These are phyloP conservation scores for Cryptococcus sp. DNA, from an alignment of 1,284 basidiomycete genomes.

Conservation along the genomic window DNA sequence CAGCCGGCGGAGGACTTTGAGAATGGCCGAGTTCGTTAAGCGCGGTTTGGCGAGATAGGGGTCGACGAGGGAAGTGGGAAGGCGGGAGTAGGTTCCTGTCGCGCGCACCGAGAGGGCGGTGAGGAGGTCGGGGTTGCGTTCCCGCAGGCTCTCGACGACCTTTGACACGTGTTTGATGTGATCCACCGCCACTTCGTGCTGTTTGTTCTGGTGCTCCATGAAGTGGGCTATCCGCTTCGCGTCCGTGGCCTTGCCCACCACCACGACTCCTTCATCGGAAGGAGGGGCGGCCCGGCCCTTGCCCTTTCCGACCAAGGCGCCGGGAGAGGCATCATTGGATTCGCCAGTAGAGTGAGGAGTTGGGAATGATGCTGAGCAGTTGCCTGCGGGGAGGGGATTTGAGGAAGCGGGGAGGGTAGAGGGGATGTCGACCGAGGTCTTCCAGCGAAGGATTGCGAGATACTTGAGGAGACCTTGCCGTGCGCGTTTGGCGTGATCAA, in stretches of 20 bases:
- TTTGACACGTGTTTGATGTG: slow-evolving; percentile 37
- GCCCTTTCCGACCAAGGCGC: slow-evolving; percentile 24
- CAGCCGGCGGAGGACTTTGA: slow-evolving; percentile 32
- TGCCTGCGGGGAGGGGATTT: neutral
- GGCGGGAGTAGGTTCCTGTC: slow-evolving; percentile 33
- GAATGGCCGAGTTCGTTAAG: slow-evolving; percentile 29
- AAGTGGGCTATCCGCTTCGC: slow-evolving; percentile 41
- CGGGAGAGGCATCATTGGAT: slow-evolving; percentile 36
- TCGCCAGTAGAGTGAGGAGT: slow-evolving; percentile 42
- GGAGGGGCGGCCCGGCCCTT: slow-evolving; percentile 24
- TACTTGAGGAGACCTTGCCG: slow-evolving; percentile 45
- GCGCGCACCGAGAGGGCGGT: slow-evolving; percentile 37
- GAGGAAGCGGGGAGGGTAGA: slow-evolving; percentile 5
- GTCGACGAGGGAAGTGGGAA: slow-evolving; percentile 36
- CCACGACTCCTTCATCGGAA: slow-evolving; percentile 9
- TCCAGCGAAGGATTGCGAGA: slow-evolving; percentile 46
- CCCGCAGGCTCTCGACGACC: slow-evolving; percentile 38
- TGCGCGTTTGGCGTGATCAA: slow-evolving; percentile 41
- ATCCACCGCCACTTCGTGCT: slow-evolving; percentile 38
- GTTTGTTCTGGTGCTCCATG: slow-evolving; percentile 44
- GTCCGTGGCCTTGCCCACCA: slow-evolving; percentile 41
- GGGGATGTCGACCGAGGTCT: slow-evolving; percentile 38
- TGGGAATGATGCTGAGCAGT: slow-evolving; percentile 29
- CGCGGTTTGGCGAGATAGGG: slow-evolving; percentile 30
- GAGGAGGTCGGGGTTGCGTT: slow-evolving; percentile 44